Conservation (phyloP, 1,284 basidiomycete species). For the Leccinum subspadiceum region DNA sequence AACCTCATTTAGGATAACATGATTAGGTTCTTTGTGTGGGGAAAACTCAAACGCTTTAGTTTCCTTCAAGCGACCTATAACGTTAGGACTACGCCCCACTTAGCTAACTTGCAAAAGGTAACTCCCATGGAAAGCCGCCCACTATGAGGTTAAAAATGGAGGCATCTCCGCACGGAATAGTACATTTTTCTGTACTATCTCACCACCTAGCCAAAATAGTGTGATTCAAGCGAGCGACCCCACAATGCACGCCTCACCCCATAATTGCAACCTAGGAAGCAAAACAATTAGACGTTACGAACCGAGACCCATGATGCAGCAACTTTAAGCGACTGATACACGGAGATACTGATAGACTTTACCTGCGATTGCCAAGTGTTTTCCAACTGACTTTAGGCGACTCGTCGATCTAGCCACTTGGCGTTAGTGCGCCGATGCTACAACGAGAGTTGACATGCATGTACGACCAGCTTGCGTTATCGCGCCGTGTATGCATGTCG, state of each 20-base stretch:
- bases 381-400: constrained; percentile 86
- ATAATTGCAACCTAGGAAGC: constrained; percentile 65
- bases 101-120: constrained; percentile 5
- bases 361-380: constrained; percentile 78
- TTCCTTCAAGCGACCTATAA: constrained; percentile 64
- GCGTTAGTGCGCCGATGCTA: constrained; percentile 15
- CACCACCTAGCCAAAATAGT: constrained; percentile 53
- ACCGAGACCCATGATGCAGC: neutral
- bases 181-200: constrained; percentile 57
- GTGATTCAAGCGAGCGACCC: neutral
- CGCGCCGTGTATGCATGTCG: neutral
- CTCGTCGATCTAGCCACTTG: constrained; percentile 57
- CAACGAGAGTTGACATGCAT: constrained; percentile 1
- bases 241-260: constrained; percentile 48
- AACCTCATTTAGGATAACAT: constrained; percentile 85
- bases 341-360: constrained; percentile 12
- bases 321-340: constrained; percentile 1
- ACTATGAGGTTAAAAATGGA: constrained; percentile 60
- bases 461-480: neutral
- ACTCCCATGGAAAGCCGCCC: constrained; percentile 20
- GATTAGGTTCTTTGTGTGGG: constrained; percentile 72
- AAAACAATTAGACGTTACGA: neutral
- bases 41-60: constrained; percentile 62
- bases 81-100: constrained; percentile 58
- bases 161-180: constrained; percentile 68